Percentiles rank a stretch among this genome's conserved stretches.
These are phyloP conservation scores for Osmanthus fragrans DNA, from an alignment of 257 asterid species.

Conservation along the genomic window DNA sequence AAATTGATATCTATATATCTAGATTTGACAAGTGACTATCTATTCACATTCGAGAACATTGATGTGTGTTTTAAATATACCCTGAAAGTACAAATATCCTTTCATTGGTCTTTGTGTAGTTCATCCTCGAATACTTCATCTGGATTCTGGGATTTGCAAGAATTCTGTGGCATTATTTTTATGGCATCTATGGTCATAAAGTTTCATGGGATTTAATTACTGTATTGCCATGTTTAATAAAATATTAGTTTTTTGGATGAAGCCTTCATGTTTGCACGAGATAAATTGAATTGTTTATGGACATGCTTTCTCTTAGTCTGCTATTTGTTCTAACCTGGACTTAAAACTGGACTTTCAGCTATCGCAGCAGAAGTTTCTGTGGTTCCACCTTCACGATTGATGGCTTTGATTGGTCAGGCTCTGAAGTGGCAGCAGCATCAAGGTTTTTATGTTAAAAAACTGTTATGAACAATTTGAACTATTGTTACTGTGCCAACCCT, in stretches of 20 bases:
- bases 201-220: slow-evolving; percentile 2
- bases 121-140: slow-evolving; percentile 9
- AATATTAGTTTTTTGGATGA: neutral
- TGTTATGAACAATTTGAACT: slow-evolving; percentile 16
- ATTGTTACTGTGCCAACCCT: slow-evolving; percentile 1
- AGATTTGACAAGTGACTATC: neutral
- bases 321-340: slow-evolving; percentile 23
- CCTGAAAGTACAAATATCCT: neutral
- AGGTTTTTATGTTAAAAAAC: slow-evolving; percentile 49
- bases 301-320: neutral
- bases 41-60: neutral
- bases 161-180: neutral
- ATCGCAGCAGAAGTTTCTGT: slow-evolving; percentile 94
- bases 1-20: neutral
- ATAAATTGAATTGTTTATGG: slow-evolving; percentile 13
- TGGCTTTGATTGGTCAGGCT: slow-evolving; percentile 98
- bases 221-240: neutral
- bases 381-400: slow-evolving; percentile 87
- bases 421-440: slow-evolving; percentile 99
- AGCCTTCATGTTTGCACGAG: slow-evolving; percentile 5
- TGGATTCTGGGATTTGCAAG: slow-evolving; percentile 10
- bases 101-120: neutral
- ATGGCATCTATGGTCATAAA: neutral
- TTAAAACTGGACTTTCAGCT: slow-evolving; percentile 52
- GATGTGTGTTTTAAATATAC: neutral